A percentile compares a stretch with the other conserved stretches of the same genome.
Evolutionary conservation across 163 green algal genomes (phyloP).

Genomic region (Prototheca wickerhamii): DNA sequence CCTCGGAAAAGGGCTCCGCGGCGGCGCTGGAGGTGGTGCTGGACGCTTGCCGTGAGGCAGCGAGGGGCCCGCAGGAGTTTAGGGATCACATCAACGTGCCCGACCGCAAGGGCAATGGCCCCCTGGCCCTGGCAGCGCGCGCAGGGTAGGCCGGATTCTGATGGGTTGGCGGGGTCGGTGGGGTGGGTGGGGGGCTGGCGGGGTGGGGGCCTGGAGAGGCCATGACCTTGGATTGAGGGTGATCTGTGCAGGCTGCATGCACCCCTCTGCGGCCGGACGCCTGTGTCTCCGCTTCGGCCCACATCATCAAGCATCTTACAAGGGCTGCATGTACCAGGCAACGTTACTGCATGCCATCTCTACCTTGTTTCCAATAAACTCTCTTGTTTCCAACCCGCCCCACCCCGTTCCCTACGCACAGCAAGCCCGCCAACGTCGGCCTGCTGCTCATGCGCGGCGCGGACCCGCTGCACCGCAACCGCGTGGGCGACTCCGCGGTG

Average conservation of each 20-base stretch:
- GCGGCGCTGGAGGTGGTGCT: background rate
- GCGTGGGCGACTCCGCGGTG: background rate
- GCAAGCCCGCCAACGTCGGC: background rate
- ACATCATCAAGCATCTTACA: no score
- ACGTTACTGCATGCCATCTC: no score
- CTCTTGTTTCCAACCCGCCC: no score
- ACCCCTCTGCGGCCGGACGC: no score
- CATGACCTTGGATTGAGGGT: background rate
- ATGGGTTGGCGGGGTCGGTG: background rate
- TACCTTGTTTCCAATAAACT: no score
- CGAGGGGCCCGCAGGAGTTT: background rate
- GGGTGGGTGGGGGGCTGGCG: background rate
- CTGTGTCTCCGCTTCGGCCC: no score
- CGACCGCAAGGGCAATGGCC: background rate
- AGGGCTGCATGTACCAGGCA: no score
- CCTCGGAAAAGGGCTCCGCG: background rate
- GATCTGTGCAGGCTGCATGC: background rate
- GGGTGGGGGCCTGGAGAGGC: background rate
- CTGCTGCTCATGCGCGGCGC: slow-evolving; percentile 1
- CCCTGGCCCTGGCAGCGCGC: background rate
- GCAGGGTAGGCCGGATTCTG: background rate
- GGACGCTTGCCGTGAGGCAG: background rate
- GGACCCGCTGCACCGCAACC: background rate
- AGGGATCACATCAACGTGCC: background rate
- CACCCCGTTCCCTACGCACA: background rate